These are phyloP conservation scores for Penstemon newberryi DNA, from an alignment of 257 asterid genomes.

Conservation along the genomic window DNA sequence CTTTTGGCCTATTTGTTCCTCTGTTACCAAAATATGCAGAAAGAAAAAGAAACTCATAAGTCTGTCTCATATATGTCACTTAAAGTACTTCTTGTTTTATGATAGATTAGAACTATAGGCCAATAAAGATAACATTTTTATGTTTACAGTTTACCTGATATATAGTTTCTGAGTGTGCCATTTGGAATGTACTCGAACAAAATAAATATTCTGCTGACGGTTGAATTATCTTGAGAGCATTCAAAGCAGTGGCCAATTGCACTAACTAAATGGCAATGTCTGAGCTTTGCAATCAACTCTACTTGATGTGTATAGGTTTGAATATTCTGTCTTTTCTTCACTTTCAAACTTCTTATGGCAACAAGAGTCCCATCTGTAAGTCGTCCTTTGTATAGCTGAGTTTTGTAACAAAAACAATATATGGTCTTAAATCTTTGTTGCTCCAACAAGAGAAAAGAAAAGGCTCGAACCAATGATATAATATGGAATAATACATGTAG, in stretches of 20 bases:
- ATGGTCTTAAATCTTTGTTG: background rate
- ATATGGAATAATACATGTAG: no score
- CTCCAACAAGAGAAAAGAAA: conserved; percentile 6
- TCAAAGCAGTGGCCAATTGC: conserved; percentile 86
- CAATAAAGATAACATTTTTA: background rate
- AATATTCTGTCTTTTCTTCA: conserved; percentile 48
- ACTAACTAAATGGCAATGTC: conserved; percentile 72
- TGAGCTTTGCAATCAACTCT: conserved; percentile 62
- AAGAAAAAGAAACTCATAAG: no score
- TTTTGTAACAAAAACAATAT: background rate
- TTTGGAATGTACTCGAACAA: conserved; percentile 70
- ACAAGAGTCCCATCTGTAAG: conserved; percentile 61
- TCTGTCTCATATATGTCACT: no score
- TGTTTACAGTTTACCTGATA: conserved; percentile 52
- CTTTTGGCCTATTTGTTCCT: conserved; percentile 40
- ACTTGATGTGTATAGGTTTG: conserved; percentile 72
- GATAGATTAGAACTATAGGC: background rate
- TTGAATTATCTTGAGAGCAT: conserved; percentile 61
- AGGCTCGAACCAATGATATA: no score
- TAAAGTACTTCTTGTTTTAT: no score
- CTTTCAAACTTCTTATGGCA: conserved; percentile 61
- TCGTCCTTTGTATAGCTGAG: conserved; percentile 69
- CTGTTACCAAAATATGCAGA: conserved; percentile 29
- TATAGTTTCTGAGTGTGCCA: conserved; percentile 53
- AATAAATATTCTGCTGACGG: conserved; percentile 49